These are phyloP conservation scores for Didymella sp. DNA, from an alignment of 2,329 filamentous ascomycete genomes.

Conservation along the genomic window DNA sequence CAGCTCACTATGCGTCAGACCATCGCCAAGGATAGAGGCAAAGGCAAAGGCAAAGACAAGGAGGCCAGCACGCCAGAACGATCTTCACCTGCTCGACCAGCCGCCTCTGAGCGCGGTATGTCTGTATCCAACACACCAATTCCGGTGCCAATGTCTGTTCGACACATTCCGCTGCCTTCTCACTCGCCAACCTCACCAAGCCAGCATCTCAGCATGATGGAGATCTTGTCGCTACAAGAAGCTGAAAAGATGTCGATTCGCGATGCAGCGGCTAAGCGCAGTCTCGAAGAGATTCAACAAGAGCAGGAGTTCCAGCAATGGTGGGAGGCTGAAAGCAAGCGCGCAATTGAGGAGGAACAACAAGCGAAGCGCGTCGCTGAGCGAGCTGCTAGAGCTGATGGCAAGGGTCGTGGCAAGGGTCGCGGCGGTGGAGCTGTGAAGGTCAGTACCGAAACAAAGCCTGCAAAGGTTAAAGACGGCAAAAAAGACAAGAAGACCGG, in stretches of 20 bases:
- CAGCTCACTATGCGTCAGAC: constrained; percentile 69
- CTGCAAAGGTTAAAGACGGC: constrained; percentile 20
- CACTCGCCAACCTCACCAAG: constrained; percentile 68
- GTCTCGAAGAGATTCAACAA: constrained; percentile 91
- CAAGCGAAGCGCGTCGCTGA: constrained; percentile 50
- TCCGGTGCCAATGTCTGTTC: constrained; percentile 54
- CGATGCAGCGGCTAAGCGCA: constrained; percentile 86
- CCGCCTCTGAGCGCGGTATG: constrained; percentile 43
- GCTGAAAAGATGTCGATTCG: constrained; percentile 82
- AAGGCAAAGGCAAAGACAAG: constrained; percentile 33
- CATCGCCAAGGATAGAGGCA: constrained; percentile 48
- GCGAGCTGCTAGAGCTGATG: constrained; percentile 29
- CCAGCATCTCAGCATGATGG: constrained; percentile 77
- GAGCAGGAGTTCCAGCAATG: constrained; percentile 97
- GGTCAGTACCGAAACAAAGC: not conserved
- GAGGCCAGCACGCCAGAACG: constrained; percentile 23
- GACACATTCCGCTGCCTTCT: constrained; percentile 60
- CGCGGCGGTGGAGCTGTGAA: constrained; percentile 31
- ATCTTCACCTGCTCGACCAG: constrained; percentile 35
- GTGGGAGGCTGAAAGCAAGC: constrained; percentile 86
- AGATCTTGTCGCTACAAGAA: constrained; percentile 88
- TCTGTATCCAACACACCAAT: constrained; percentile 45
- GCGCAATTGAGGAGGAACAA: constrained; percentile 68
- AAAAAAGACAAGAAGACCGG: constrained; percentile 20
- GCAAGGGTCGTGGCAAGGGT: constrained; percentile 37